Base-by-base conservation (phyloP, 1,284 basidiomycete genomes). In the Irpex sp. region DNA sequence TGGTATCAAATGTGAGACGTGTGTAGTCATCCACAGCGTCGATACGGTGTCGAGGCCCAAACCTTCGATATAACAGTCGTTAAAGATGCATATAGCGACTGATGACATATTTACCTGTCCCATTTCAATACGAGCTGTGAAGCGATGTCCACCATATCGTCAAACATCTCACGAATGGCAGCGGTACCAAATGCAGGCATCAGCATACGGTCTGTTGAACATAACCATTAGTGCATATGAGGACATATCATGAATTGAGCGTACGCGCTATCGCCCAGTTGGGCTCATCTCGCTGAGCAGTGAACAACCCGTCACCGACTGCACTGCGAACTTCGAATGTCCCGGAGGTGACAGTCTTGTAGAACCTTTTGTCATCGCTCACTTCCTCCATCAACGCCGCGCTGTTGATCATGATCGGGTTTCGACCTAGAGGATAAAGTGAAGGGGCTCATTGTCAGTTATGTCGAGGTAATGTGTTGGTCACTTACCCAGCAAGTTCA, bases 131-230 rank as follows among this genome's bases (percentile, higher is more conserved):
- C 64, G 59, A 84, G 75, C 66, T 84, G 82, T 37, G 73, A 70
- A 18, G 74, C 72, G 54, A 83, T 77, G 62, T 83, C 82, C 28
- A 74, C 67, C 82, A 83, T 81, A 64, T 78, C 77, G 56, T 74
- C 73, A 67, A 81, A 80, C 82, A 83, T 83, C 60, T 73, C 74
- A 48, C 74, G 75, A 62, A 83, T 77, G 2, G 75, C 73, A 14
- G 76, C 66, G 0, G 79, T 77, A 21, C 80, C 79, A 68, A 84
- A 84, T 1, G 80, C 78, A 9, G 82, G 82, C 73, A 82, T 79
- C 18, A 84, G 75, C 51, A 84, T 72, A 37, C 81, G 80, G 69
- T 84, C 81, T 77, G 67, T 2, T 42, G 16, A 14, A n/a, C 39
- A 45, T 12, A 2, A 21, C 5, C 18, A 14, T 42, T 54, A 39